Percentiles rank a stretch among this genome's conserved stretches.
These are phyloP conservation scores for Tagetes patula DNA, from an alignment of 129 eudicot species.

Conservation along the genomic window DNA sequence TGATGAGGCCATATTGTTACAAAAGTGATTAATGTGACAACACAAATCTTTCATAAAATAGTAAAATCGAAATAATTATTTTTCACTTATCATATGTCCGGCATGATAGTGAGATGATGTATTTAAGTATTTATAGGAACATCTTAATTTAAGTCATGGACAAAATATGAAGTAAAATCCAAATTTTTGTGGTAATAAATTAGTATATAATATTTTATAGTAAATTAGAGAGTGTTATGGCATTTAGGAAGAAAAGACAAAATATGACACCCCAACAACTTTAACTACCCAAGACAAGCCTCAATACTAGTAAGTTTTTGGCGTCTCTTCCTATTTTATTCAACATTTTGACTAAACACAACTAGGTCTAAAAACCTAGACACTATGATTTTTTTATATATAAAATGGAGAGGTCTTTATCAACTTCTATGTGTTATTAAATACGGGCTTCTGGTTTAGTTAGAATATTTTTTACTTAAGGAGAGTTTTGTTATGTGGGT, in stretches of 20 bases:
- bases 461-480: too few species aligned
- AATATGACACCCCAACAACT: background rate
- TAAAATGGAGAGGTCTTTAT: too few species aligned
- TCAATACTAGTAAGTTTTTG: background rate
- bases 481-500: too few species aligned
- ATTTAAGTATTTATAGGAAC: background rate
- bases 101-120: too few species aligned
- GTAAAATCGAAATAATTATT: too few species aligned
- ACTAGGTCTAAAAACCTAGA: background rate
- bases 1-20: too few species aligned
- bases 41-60: too few species aligned
- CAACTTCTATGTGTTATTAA: too few species aligned
- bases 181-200: background rate
- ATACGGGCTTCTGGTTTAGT: too few species aligned
- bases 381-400: background rate
- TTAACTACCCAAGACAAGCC: constrained; percentile 3
- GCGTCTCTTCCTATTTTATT: background rate
- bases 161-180: background rate
- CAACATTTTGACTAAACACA: background rate
- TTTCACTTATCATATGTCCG: too few species aligned
- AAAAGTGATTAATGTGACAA: too few species aligned
- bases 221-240: background rate
- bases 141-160: background rate
- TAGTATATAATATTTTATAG: background rate
- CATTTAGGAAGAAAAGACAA: background rate